These are phyloP conservation scores for Chlorella sp. DNA, from an alignment of 139 green algal genomes.

Conservation along the genomic window DNA sequence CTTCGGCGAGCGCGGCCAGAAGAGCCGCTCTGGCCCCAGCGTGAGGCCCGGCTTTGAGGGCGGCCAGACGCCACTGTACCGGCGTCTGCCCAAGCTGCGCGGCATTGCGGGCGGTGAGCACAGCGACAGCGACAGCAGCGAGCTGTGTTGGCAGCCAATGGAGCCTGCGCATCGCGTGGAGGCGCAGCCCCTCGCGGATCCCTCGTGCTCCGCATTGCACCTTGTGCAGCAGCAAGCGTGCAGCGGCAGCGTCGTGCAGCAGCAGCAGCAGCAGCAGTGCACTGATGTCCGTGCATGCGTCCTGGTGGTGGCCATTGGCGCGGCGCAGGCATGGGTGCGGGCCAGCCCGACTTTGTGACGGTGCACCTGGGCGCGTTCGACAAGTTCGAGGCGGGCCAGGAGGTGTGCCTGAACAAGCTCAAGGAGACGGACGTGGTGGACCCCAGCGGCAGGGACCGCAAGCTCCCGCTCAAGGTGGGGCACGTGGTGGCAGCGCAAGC, in stretches of 20 bases:
- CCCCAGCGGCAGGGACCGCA: slow-evolving; percentile 64
- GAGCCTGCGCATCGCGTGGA: too few species aligned
- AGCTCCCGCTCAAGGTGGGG: slow-evolving; percentile 87
- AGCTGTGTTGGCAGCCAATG: too few species aligned
- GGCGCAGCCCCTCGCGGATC: too few species aligned
- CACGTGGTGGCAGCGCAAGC: too few species aligned
- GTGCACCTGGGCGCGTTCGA: slow-evolving; percentile 87
- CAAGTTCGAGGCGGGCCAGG: slow-evolving; percentile 66
- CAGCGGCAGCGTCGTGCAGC: background rate
- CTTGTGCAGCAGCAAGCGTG: too few species aligned
- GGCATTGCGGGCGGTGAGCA: slow-evolving; percentile 90
- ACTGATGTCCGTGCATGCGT: too few species aligned
- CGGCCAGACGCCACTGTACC: slow-evolving; percentile 95
- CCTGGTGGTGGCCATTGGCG: background rate
- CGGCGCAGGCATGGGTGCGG: slow-evolving; percentile 80
- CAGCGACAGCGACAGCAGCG: background rate
- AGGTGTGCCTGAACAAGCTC: slow-evolving; percentile 77
- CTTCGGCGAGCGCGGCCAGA: slow-evolving; percentile 96
- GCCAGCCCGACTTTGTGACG: slow-evolving; percentile 76
- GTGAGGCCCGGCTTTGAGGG: slow-evolving; percentile 93
- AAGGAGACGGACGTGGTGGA: slow-evolving; percentile 70
- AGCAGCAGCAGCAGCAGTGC: too few species aligned
- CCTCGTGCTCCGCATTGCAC: too few species aligned
- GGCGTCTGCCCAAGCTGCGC: slow-evolving; percentile 91
- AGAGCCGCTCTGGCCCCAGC: slow-evolving; percentile 78